Evolutionary conservation across 352 stramenopile genomes (phyloP), one percentile per base, ranked within the genome.

Genomic region (Pythium aquatile): DNA sequence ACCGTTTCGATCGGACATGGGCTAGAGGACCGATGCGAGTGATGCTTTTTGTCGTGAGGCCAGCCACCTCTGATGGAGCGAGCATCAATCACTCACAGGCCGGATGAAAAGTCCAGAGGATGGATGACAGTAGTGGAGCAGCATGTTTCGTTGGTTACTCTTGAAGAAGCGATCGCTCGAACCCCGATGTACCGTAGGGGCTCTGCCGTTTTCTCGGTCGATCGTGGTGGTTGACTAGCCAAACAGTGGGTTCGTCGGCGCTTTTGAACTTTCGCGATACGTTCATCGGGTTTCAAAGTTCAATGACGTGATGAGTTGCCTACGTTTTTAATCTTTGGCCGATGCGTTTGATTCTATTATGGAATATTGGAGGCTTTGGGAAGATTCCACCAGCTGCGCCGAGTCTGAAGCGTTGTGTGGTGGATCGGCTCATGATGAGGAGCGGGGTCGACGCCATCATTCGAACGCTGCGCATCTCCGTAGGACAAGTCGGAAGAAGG

Each of bases 381-480:
- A 51, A 51, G n/a, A 30, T 51, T 51, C 44, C n/a, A 51, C 29
- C 48, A 39, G 30, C 48, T 39, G 48, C 24, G 5, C 24, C 17
- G 6, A 30, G 7, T 52, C 30, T 20, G 16, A 39, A 55, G 28
- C 24, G 30, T 33, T 39, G 17, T 35, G 16, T 39, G 44, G 48
- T 55, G 48, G 48, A 55, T 55, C 48, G 48, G 48, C 48, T 55
- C 48, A 55, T 55, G 48, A 55, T 55, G 48, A 39, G 26, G 48
- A 26, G 26, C 40, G 40, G 40, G 14, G 40, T 1, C 40, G 40
- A 48, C 40, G 40, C 40, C 40, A 26, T 5, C 40, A 48, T 48
- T 20, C 40, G 14, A 16, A 9, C 14, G 20, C 20, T 2, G 44
- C 44, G 16, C 44, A 51, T 51, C 44, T 24, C 44, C 44, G 5